Evolutionary conservation across 2,329 filamentous ascomycete species (phyloP).

Genomic region (Raffaelea albimanens): DNA sequence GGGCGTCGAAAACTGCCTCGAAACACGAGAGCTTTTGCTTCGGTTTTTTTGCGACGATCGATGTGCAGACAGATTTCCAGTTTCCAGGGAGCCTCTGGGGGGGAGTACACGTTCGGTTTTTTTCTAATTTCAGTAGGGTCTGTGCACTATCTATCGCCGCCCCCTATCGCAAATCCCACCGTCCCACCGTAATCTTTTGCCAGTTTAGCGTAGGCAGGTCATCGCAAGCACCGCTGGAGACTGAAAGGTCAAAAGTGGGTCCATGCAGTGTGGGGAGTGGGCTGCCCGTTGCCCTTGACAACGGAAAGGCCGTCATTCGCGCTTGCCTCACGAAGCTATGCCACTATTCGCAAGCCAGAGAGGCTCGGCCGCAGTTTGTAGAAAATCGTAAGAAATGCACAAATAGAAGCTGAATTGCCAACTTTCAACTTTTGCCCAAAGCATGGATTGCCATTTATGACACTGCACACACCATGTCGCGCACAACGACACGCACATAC

Average conservation of each 20-base stretch:
- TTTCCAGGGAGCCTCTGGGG: background rate
- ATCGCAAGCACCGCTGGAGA: no score
- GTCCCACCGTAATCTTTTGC: no score
- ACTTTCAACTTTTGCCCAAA: constrained; percentile 3
- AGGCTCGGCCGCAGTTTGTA: background rate
- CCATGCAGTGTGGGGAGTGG: background rate
- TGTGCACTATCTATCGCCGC: no score
- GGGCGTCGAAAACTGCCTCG: no score
- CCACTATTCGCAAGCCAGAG: background rate
- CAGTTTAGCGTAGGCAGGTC: no score
- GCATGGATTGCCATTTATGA: constrained; percentile 6
- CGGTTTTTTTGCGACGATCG: no score
- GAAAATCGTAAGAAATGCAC: background rate
- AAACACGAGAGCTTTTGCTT: background rate
- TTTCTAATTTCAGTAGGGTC: no score
- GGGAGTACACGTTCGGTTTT: no score
- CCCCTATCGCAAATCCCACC: no score
- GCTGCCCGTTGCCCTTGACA: constrained; percentile 7
- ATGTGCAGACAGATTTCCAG: background rate
- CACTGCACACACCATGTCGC: constrained; percentile 30
- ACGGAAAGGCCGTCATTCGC: constrained; percentile 6
- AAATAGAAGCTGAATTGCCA: constrained; percentile 1
- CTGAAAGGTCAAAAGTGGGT: no score
- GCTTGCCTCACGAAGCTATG: background rate
- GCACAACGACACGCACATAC: constrained; percentile 36